A percentile compares a stretch with the other conserved stretches of the same genome.
phyloP scores from a whole-genome alignment of 78 protist genomes.

The Thecamonas trahens region DNA sequence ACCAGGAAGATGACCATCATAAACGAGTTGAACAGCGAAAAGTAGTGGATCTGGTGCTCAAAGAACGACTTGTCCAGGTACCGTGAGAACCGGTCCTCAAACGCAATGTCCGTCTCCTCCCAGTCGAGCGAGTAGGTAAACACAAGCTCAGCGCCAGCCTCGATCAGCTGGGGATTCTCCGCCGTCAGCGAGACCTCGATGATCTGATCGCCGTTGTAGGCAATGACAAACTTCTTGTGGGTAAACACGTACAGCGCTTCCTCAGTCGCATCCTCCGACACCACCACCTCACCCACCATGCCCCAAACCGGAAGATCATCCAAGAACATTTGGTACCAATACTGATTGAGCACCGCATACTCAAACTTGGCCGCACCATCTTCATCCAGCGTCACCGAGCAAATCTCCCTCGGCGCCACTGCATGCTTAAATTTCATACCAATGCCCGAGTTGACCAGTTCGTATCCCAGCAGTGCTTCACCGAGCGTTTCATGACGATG shows the following conservation, averaged over 20 bases:
- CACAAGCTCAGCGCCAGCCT: slow-evolving; percentile 1
- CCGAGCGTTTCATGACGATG: slow-evolving; percentile 56
- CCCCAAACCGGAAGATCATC: slow-evolving; percentile 92
- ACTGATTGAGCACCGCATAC: slow-evolving; percentile 41
- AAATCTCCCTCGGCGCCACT: background rate
- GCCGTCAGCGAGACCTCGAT: slow-evolving; percentile 61
- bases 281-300: slow-evolving; percentile 49
- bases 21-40: slow-evolving; percentile 78
- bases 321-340: slow-evolving; percentile 45
- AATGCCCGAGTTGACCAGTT: slow-evolving; percentile 36
- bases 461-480: slow-evolving; percentile 72
- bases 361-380: slow-evolving; percentile 11
- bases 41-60: slow-evolving; percentile 89
- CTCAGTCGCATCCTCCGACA: background rate
- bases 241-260: slow-evolving; percentile 42
- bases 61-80: slow-evolving; percentile 77
- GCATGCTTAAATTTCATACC: slow-evolving; percentile 9
- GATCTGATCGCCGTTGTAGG: slow-evolving; percentile 56
- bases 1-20: slow-evolving; percentile 85
- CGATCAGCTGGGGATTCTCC: slow-evolving; percentile 18
- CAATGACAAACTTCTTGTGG: slow-evolving; percentile 54
- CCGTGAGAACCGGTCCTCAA: slow-evolving; percentile 53
- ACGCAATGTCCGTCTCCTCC: slow-evolving; percentile 14
- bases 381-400: slow-evolving; percentile 17
- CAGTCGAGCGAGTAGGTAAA: slow-evolving; percentile 50